Evolutionary conservation across 2,329 filamentous ascomycete genomes (phyloP).

Genomic region (Scleromitrula shiraiana): DNA sequence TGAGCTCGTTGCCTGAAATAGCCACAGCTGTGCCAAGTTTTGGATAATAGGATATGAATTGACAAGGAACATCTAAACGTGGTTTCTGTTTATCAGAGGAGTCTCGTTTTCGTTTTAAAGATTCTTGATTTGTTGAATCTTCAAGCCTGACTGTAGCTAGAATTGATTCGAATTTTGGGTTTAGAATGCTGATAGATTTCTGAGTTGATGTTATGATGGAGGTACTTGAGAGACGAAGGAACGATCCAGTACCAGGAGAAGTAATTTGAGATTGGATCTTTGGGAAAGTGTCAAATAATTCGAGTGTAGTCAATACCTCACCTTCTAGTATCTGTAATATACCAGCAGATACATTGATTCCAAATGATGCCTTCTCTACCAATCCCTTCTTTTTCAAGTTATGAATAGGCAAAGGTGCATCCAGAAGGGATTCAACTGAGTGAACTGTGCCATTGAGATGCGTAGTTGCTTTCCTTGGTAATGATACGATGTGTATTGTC

Average conservation of each 20-base stretch:
- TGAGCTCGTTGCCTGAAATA: slow-evolving; percentile 52
- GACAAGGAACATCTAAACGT: slow-evolving; percentile 4
- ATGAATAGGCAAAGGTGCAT: slow-evolving; percentile 17
- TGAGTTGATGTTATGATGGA: slow-evolving; percentile 55
- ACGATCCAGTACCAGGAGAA: slow-evolving; percentile 48
- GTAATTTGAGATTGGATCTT: slow-evolving; percentile 48
- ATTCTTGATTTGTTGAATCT: slow-evolving; percentile 9
- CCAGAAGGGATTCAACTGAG: slow-evolving; percentile 26
- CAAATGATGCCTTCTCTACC: slow-evolving; percentile 32
- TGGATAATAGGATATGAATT: slow-evolving; percentile 52
- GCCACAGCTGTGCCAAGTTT: slow-evolving; percentile 60
- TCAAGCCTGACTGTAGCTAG: slow-evolving; percentile 35
- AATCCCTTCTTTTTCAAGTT: slow-evolving; percentile 3
- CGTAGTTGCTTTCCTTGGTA: slow-evolving; percentile 22
- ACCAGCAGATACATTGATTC: slow-evolving; percentile 56
- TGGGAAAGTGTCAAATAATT: slow-evolving; percentile 55
- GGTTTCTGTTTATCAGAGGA: slow-evolving; percentile 10
- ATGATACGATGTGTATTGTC: slow-evolving; percentile 26
- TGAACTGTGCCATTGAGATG: slow-evolving; percentile 16
- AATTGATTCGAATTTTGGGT: slow-evolving; percentile 55
- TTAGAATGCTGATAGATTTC: slow-evolving; percentile 53
- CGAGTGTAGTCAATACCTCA: slow-evolving; percentile 51
- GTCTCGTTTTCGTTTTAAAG: slow-evolving; percentile 22
- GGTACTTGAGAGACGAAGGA: slow-evolving; percentile 58
- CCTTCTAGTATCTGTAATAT: slow-evolving; percentile 51